Percentiles rank a stretch among this genome's conserved stretches.
phyloP scores from a whole-genome alignment of 352 stramenopile genomes.

The Phytophthora lateralis region DNA sequence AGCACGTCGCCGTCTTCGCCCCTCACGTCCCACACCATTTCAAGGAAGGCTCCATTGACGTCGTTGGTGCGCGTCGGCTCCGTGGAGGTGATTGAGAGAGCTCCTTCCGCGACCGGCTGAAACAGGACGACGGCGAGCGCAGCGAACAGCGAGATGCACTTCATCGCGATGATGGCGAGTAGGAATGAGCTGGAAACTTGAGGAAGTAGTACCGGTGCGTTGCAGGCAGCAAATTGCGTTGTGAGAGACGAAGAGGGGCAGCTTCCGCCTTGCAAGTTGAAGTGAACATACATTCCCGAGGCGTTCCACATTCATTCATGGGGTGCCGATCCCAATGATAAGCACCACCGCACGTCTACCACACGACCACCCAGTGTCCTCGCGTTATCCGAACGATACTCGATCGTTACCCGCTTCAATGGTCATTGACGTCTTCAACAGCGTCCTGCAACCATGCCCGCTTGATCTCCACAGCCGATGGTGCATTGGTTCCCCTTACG shows the following conservation, averaged over 20 bases:
- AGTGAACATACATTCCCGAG: conserved; percentile 23
- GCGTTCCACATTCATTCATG: conserved; percentile 16
- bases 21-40: conserved; percentile 42
- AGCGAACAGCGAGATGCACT: conserved; percentile 4
- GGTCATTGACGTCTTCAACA: neutral
- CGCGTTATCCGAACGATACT: neutral
- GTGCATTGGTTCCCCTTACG: too few relatives aligned
- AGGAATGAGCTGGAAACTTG: neutral
- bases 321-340: conserved; percentile 7
- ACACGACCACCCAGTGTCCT: too few relatives aligned
- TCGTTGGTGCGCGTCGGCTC: conserved; percentile 8
- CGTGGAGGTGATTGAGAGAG: conserved; percentile 21
- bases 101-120: conserved; percentile 2
- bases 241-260: conserved; percentile 9
- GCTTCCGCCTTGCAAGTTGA: conserved; percentile 18
- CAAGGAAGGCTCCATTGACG: conserved; percentile 19
- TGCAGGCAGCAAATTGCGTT: conserved; percentile 24
- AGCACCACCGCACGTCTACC: conserved; percentile 12
- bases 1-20: conserved; percentile 19
- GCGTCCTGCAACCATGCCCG: too few relatives aligned
- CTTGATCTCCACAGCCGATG: neutral
- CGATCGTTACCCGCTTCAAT: neutral
- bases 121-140: conserved; percentile 9
- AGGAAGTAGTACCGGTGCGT: neutral
- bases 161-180: conserved; percentile 11